phyloP scores from a whole-genome alignment of 768 basidiomycete genomes.

The Russula emetica region DNA sequence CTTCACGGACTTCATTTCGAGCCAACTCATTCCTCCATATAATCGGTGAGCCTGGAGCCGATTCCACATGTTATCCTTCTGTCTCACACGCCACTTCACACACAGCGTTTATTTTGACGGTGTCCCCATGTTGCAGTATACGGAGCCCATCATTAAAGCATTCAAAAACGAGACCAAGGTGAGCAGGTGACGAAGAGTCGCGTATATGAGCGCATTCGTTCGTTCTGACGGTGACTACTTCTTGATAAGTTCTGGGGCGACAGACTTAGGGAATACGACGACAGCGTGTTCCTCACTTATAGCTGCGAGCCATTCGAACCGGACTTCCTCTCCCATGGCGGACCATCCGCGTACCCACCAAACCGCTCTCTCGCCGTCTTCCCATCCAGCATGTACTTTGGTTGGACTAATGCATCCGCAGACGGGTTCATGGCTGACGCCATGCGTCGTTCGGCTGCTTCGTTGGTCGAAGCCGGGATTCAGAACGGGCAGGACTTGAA shows the following conservation, averaged over 20 bases:
- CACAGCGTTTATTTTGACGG: constrained; percentile 3
- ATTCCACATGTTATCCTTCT: neutral
- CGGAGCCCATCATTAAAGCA: constrained; percentile 7
- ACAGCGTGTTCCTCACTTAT: constrained; percentile 43
- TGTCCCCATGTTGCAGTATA: constrained; percentile 7
- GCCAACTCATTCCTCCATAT: constrained; percentile 32
- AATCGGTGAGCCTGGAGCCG: constrained; percentile 16
- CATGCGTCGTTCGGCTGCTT: neutral
- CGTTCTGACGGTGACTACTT: neutral
- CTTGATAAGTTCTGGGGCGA: constrained; percentile 49
- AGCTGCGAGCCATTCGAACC: constrained; percentile 26
- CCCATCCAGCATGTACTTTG: constrained; percentile 33
- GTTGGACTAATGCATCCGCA: constrained; percentile 39
- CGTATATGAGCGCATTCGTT: neutral
- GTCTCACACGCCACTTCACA: constrained; percentile 19
- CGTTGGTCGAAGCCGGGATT: constrained; percentile 42
- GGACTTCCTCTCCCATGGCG: constrained; percentile 21
- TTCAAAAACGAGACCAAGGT: constrained; percentile 14
- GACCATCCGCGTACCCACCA: constrained; percentile 25
- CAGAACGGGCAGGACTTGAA: constrained; percentile 40
- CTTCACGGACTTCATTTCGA: constrained; percentile 36
- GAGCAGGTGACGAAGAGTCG: neutral
- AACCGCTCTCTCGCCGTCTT: constrained; percentile 18
- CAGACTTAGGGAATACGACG: constrained; percentile 33
- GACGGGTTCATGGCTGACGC: constrained; percentile 34